A percentile compares a stretch with the other conserved stretches of the same genome.
Evolutionary conservation across 1,139 yeast species (phyloP).

Genomic region (Candida tetrigidarum): DNA sequence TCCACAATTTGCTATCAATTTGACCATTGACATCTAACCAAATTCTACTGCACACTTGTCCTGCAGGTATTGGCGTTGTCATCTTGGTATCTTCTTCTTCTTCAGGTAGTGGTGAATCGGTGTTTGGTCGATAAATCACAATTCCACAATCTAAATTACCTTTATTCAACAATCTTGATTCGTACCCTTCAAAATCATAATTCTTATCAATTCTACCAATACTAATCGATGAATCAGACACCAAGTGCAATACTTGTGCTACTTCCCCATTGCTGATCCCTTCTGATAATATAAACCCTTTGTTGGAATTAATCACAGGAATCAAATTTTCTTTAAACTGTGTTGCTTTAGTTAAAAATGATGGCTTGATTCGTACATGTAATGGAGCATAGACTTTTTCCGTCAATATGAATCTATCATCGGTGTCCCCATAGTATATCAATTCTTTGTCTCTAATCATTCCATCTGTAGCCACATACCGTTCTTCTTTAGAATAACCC

Average conservation of each 20-base stretch:
- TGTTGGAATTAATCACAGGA: slow-evolving; percentile 40
- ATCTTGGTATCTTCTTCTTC: slow-evolving; percentile 2
- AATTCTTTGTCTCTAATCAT: slow-evolving; percentile 60
- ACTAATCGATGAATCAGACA: slow-evolving; percentile 40
- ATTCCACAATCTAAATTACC: slow-evolving; percentile 68
- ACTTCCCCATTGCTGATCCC: slow-evolving; percentile 61
- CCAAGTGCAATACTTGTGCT: slow-evolving; percentile 53
- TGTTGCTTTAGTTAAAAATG: slow-evolving; percentile 50
- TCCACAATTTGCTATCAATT: slow-evolving; percentile 65
- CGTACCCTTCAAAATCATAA: slow-evolving; percentile 57
- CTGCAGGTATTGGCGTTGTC: slow-evolving; percentile 53
- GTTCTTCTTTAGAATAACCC: slow-evolving; percentile 43
- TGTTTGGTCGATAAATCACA: slow-evolving; percentile 25
- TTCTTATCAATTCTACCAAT: slow-evolving; percentile 58
- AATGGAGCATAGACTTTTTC: slow-evolving; percentile 55
- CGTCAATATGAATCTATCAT: slow-evolving; percentile 57
- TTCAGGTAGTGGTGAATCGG: not conserved
- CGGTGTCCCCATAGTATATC: slow-evolving; percentile 48
- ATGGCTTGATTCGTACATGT: slow-evolving; percentile 40
- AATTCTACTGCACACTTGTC: slow-evolving; percentile 64
- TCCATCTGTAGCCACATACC: slow-evolving; percentile 54
- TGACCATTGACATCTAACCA: slow-evolving; percentile 76
- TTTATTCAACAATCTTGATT: slow-evolving; percentile 64
- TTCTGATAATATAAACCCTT: slow-evolving; percentile 62
- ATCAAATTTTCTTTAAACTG: slow-evolving; percentile 43